Evolutionary conservation across 2,329 filamentous ascomycete species (phyloP).

Genomic region (Botrytis cinerea): DNA sequence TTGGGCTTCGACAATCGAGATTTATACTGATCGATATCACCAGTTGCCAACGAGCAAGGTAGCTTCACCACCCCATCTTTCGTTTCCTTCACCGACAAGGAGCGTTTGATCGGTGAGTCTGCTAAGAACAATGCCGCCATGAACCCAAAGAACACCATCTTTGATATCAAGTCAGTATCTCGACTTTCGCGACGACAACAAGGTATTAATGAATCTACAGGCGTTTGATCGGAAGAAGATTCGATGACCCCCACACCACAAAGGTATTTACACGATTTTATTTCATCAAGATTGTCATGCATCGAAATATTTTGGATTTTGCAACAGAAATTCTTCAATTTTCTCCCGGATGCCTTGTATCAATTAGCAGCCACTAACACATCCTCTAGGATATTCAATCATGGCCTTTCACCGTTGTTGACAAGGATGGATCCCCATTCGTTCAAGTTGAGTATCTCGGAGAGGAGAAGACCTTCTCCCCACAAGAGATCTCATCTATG

Average conservation of each 20-base stretch:
- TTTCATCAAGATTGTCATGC: not conserved
- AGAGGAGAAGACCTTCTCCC: constrained; percentile 93
- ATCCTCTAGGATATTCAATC: constrained; percentile 65
- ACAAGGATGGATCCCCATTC: constrained; percentile 83
- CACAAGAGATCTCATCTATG: constrained; percentile 99
- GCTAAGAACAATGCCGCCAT: constrained; percentile 99
- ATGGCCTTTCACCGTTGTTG: constrained; percentile 98
- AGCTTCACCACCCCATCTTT: constrained; percentile 98
- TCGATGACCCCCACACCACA: constrained; percentile 94
- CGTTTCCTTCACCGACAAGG: constrained; percentile 98
- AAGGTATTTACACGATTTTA: constrained; percentile 57
- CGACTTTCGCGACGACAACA: constrained; percentile 10
- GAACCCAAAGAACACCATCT: constrained; percentile 98
- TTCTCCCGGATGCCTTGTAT: not conserved
- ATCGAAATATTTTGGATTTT: not conserved
- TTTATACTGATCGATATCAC: constrained; percentile 15
- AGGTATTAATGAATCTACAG: constrained; percentile 48
- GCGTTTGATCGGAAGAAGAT: constrained; percentile 96
- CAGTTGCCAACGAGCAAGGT: constrained; percentile 96
- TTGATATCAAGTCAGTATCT: constrained; percentile 89
- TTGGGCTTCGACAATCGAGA: not conserved
- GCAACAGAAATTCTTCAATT: not conserved
- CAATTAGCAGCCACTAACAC: not conserved
- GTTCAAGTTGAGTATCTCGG: constrained; percentile 95
- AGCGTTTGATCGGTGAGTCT: constrained; percentile 98